Evolutionary conservation across 352 stramenopile genomes (phyloP), one percentile per base, ranked within the genome.

Genomic region (Phytophthora ohioensis): DNA sequence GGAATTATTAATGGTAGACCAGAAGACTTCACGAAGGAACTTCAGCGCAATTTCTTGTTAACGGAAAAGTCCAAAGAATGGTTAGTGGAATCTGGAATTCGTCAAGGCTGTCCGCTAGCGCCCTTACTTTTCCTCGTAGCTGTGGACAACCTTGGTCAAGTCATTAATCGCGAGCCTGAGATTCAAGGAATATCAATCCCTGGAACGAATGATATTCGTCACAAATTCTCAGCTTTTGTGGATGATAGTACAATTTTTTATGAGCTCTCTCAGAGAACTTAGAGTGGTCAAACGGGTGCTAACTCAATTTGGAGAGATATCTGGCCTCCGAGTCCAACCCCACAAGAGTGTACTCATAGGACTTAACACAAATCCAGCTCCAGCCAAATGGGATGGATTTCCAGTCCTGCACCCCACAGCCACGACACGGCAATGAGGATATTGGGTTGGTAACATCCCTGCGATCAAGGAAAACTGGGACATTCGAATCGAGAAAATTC

Each of bases 161-260:
- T n/a, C 10, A 46, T 30, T 27, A 10, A 48, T 48, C 42, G 42
- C 5, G 5, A 27, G 5, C 11, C 42, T 13, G 8, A 7, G 15
- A 21, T 48, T 10, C 42, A 17, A 30, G 42, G 42, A n/a, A 48
- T 31, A 21, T 4, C 42, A 17, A n/a, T 48, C 13, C 11, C 21
- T 12, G 42, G 13, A 48, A 30, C n/a, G 42, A 12, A 10, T n/a
- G 10, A 48, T 10, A 21, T 30, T 35, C 47, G 47, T 10, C 47
- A 54, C 9, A 54, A 36, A 15, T 39, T 38, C 11, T 54, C 47
- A 35, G 47, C 21, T 10, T 54, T 54, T 17, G 47, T 54, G 21
- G 47, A 54, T 15, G 47, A 54, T 12, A 38, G 47, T 30, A 54
- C 47, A 38, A n/a, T 54, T 4, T 54, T 17, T 54, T 54, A 34